Base-by-base conservation (phyloP, 371 early-diverging fungal genomes). In the Nematocida ironsii region DNA sequence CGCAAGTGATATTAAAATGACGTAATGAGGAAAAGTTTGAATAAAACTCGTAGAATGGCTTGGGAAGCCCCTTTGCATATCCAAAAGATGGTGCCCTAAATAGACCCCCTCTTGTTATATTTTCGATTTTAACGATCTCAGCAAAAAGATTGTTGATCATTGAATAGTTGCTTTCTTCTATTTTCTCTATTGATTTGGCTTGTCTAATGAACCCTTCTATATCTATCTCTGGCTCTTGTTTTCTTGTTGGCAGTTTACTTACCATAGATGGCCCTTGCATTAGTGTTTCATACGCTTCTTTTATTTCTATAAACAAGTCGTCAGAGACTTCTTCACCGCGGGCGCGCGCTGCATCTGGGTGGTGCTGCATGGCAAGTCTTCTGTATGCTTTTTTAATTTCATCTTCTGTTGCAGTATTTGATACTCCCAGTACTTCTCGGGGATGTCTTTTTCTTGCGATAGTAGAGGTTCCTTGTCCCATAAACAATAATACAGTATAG, bases 351-450 rank as follows among this genome's bases (percentile, higher is more conserved):
- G 95, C 95, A 86, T 95, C 62, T 93, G 96, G 87, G 86, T 98
- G 98, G 88, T 92, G 93, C 80, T 91, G 91, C 74, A 94, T 89
- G 40, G 96, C 95, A 48, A 94, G 84, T 90, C 94, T 95, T 84
- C 94, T 89, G 87, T 95, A 98, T 20, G 97, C 93, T 85, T 94
- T 94, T 86, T 95, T 96, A 73, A 98, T 92, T 70, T 96, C 93
- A 5, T 85, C 87, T 18, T 93, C 93, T 1, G 90, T 88, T 45
- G 93, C 93, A 18, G 87, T 84, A 86, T 92, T 92, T n/a, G 90
- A 89, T 27, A 96, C 85, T 0, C 92, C 92, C 18, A 98, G 88
- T n/a, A 95, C 90, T 44, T 80, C 73, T 20, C 83, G 56, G 55
- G 85, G 69, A 67, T 62, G 0, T 68, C 70, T 72, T 78, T 40